phyloP scores from a whole-genome alignment of 106 monocot species.

The Dactylorhiza incarnata region DNA sequence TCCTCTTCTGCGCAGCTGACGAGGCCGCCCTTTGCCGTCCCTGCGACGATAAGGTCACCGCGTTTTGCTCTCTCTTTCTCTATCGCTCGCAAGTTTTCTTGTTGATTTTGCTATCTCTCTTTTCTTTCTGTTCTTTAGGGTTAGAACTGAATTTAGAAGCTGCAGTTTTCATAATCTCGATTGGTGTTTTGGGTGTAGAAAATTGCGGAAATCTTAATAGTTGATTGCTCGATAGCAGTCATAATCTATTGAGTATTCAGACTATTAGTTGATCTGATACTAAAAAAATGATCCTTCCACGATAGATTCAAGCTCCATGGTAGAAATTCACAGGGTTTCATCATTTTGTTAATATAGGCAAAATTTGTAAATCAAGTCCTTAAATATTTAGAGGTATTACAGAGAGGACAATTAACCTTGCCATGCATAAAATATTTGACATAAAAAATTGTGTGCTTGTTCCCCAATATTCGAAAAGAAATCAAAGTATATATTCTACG shows the following conservation, averaged over 20 bases:
- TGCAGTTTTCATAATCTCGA: background rate
- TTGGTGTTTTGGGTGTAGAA: background rate
- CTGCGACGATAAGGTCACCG: constrained; percentile 82
- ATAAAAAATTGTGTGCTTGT: too few species aligned
- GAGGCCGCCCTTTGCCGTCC: constrained; percentile 83
- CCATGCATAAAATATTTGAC: too few species aligned
- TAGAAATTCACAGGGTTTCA: too few species aligned
- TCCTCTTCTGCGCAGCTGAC: constrained; percentile 90
- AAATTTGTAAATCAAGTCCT: too few species aligned
- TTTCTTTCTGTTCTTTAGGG: background rate
- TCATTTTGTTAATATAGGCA: too few species aligned
- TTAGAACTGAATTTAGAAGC: background rate
- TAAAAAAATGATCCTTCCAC: background rate
- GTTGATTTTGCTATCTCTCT: background rate
- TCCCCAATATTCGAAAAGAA: too few species aligned
- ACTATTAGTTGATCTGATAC: background rate
- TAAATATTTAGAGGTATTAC: too few species aligned
- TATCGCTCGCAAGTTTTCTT: background rate
- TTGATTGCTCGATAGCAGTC: background rate
- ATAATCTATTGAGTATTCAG: background rate
- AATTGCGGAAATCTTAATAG: background rate
- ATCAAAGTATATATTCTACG: too few species aligned
- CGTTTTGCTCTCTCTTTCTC: background rate
- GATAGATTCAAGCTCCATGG: background rate
- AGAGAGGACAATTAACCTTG: too few species aligned